Percentiles rank a stretch among this genome's conserved stretches.
Conservation (phyloP, 345 rosid genomes). For the Mangifera indica region DNA sequence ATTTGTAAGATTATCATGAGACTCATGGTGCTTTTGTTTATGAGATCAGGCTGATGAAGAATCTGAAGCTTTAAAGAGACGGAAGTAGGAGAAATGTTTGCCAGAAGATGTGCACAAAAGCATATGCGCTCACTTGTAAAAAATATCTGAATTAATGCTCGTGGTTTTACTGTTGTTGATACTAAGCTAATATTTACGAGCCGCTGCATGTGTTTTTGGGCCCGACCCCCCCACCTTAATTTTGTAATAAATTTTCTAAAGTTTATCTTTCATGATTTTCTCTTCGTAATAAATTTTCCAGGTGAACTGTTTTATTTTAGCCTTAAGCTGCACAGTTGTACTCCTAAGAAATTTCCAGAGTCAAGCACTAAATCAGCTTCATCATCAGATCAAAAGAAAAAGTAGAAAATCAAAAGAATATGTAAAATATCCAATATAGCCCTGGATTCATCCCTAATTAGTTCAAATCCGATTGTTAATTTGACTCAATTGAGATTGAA, state of each 20-base stretch:
- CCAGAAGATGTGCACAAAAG: slow-evolving; percentile 13
- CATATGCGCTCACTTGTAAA: not conserved
- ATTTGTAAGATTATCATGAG: no score
- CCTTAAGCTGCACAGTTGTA: no score
- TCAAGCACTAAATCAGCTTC: no score
- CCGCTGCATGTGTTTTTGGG: not conserved
- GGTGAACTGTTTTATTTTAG: no score
- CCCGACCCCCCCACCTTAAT: not conserved
- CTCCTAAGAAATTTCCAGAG: not conserved
- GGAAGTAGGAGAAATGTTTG: not conserved
- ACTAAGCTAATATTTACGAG: not conserved
- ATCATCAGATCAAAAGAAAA: not conserved
- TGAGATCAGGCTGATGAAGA: slow-evolving; percentile 55
- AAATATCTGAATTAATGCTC: not conserved
- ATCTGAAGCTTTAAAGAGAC: slow-evolving; percentile 50
- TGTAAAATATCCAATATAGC: no score
- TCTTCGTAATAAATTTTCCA: not conserved
- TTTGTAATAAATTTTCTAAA: no score
- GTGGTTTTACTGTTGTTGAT: not conserved
- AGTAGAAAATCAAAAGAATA: not conserved
- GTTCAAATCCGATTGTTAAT: no score
- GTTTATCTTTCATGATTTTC: slow-evolving; percentile 18
- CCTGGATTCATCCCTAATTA: no score
- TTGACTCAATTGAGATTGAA: no score
- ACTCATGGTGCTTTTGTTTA: not conserved